Conservation (phyloP, 1,284 basidiomycete species). For the Leccinum subfulvum region DNA sequence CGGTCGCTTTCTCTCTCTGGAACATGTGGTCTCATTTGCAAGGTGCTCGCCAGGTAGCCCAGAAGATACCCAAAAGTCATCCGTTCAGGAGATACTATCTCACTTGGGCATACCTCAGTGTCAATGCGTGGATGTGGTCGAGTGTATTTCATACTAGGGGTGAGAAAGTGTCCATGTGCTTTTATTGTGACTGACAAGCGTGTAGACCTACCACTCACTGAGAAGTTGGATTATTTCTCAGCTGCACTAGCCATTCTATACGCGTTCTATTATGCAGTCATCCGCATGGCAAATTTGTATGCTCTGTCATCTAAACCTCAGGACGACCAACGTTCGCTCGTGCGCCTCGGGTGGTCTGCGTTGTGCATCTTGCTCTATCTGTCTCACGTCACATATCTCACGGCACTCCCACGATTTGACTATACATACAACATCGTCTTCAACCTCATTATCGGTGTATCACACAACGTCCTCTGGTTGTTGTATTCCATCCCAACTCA, state of each 20-base stretch:
- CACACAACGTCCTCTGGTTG: constrained; percentile 86
- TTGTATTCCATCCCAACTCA: constrained; percentile 61
- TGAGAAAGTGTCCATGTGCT: constrained; percentile 33
- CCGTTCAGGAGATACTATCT: constrained; percentile 74
- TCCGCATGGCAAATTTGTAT: constrained; percentile 83
- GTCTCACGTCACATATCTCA: constrained; percentile 78
- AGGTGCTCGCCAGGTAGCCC: constrained; percentile 52
- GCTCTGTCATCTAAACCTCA: constrained; percentile 24
- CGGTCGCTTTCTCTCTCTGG: constrained; percentile 83
- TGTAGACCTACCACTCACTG: constrained; percentile 79
- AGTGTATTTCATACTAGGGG: constrained; percentile 91
- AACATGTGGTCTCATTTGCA: constrained; percentile 77
- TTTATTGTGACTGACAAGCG: constrained; percentile 12
- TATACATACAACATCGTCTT: constrained; percentile 94
- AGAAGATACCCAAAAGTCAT: constrained; percentile 53
- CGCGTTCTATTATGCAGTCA: constrained; percentile 69
- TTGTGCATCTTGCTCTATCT: constrained; percentile 55
- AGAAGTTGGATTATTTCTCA: constrained; percentile 94
- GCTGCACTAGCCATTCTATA: constrained; percentile 82
- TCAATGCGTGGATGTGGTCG: constrained; percentile 95
- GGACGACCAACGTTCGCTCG: constrained; percentile 4
- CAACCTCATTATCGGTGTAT: constrained; percentile 75
- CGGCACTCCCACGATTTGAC: constrained; percentile 79
- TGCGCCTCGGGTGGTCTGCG: constrained; percentile 40
- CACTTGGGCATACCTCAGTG: constrained; percentile 68